A percentile compares a stretch with the other conserved stretches of the same genome.
These are phyloP conservation scores for Macrophomina phaseolina DNA, from an alignment of 2,329 filamentous ascomycete species.

Conservation along the genomic window DNA sequence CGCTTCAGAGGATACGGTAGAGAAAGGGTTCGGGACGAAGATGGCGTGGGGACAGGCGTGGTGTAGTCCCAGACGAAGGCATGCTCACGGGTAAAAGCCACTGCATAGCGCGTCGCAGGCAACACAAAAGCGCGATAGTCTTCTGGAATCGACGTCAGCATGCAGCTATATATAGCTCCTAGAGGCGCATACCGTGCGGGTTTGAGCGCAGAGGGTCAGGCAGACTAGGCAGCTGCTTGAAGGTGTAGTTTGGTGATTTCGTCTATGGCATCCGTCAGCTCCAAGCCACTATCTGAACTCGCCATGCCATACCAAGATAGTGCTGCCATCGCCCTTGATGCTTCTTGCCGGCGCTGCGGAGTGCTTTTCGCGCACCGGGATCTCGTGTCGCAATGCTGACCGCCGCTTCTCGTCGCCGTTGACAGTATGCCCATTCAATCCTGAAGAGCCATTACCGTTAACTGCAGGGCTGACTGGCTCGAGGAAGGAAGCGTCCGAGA, in stretches of 20 bases:
- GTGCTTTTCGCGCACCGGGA: constrained; percentile 47
- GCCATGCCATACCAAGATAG: constrained; percentile 64
- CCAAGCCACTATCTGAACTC: background rate
- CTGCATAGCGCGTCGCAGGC: constrained; percentile 70
- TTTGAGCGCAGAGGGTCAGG: constrained; percentile 76
- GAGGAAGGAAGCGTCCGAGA: constrained; percentile 50
- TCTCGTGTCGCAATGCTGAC: constrained; percentile 41
- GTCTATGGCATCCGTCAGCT: constrained; percentile 59
- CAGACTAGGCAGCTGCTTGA: constrained; percentile 82
- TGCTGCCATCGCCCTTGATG: constrained; percentile 71
- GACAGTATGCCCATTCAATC: constrained; percentile 41
- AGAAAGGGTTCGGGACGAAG: constrained; percentile 80
- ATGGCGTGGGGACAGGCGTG: constrained; percentile 64
- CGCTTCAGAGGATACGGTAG: constrained; percentile 75
- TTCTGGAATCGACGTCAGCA: constrained; percentile 32
- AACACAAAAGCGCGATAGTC: constrained; percentile 53
- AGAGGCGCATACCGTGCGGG: constrained; percentile 60
- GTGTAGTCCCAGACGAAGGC: constrained; percentile 93
- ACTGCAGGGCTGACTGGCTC: constrained; percentile 35
- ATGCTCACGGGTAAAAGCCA: constrained; percentile 79
- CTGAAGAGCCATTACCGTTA: constrained; percentile 38
- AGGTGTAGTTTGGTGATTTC: constrained; percentile 81
- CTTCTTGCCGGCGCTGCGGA: constrained; percentile 52
- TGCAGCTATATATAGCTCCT: constrained; percentile 16
- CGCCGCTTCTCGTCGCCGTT: constrained; percentile 36